Conservation (phyloP, 2,329 filamentous ascomycete genomes). For the Tolypocladium nubicola region DNA sequence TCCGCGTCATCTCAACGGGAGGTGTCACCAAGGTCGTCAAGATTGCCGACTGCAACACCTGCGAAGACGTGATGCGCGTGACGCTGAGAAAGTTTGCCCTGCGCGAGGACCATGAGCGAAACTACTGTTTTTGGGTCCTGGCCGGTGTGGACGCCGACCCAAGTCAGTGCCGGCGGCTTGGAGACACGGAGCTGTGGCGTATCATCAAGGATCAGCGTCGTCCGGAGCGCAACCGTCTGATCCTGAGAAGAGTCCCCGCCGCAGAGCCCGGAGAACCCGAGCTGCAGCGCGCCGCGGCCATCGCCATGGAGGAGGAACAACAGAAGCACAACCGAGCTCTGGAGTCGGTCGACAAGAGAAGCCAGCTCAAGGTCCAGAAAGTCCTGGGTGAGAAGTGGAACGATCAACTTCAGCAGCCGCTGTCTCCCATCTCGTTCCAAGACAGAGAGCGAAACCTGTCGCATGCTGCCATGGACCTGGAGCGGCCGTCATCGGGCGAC, state of each 20-base stretch:
- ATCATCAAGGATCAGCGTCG: conserved; percentile 81
- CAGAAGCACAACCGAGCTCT: conserved; percentile 57
- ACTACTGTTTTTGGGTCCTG: conserved; percentile 94
- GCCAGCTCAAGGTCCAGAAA: conserved; percentile 80
- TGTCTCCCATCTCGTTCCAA: conserved; percentile 68
- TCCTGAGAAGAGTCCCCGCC: conserved; percentile 83
- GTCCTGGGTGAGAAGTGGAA: conserved; percentile 81
- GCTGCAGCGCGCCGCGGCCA: conserved; percentile 75
- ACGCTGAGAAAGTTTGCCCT: conserved; percentile 81
- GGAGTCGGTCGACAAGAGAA: conserved; percentile 59
- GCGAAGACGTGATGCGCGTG: conserved; percentile 85
- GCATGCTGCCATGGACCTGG: conserved; percentile 46
- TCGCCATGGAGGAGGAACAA: conserved; percentile 79
- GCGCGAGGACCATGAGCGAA: conserved; percentile 82
- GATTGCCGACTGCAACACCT: conserved; percentile 81
- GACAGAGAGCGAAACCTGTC: conserved; percentile 60
- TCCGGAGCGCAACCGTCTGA: conserved; percentile 81
- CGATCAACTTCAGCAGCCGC: conserved; percentile 67
- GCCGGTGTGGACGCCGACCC: conserved; percentile 77
- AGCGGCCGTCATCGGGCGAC: conserved; percentile 43
- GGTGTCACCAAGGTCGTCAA: conserved; percentile 91
- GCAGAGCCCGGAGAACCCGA: conserved; percentile 84
- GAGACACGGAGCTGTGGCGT: conserved; percentile 79
- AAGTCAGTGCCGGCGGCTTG: conserved; percentile 67
- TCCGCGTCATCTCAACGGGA: conserved; percentile 85